Conservation (phyloP, 176 grass and related monocot species). For the Saccharum spontaneum region DNA sequence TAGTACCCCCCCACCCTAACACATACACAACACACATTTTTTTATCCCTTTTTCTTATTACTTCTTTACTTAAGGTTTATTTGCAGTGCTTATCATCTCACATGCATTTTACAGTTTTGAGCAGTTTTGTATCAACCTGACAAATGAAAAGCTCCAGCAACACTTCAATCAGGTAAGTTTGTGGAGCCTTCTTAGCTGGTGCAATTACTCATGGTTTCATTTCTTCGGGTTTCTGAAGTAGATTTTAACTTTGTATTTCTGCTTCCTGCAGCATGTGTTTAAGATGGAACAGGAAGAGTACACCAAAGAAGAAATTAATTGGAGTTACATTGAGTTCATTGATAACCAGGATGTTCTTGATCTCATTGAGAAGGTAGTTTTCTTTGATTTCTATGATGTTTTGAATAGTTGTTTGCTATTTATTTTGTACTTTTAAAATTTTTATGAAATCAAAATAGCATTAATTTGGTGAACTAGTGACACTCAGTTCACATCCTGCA, state of each 20-base stretch:
- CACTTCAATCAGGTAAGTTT: constrained; percentile 95
- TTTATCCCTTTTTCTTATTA: background rate
- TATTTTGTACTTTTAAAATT: background rate
- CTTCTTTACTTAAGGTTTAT: constrained; percentile 22
- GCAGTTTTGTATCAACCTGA: constrained; percentile 99
- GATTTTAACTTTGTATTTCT: constrained; percentile 33
- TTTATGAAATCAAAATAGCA: constrained; percentile 1
- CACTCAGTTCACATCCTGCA: background rate
- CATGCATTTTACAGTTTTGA: constrained; percentile 67
- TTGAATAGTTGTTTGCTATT: constrained; percentile 20
- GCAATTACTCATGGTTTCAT: background rate
- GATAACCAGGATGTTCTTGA: constrained; percentile 97
- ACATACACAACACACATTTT: background rate
- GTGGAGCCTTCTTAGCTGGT: background rate
- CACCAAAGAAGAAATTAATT: constrained; percentile 98
- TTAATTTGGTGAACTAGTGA: background rate
- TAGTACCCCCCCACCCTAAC: background rate
- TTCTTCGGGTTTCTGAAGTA: background rate
- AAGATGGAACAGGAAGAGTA: constrained; percentile 99
- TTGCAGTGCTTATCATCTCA: constrained; percentile 8
- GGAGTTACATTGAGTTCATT: constrained; percentile 99
- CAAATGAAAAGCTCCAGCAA: constrained; percentile 98
- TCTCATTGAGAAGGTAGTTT: constrained; percentile 94
- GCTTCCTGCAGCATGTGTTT: constrained; percentile 89
- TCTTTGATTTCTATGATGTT: constrained; percentile 9